phyloP scores from a whole-genome alignment of 2,329 filamentous ascomycete genomes.

The Clarireedia homoeocarpa region DNA sequence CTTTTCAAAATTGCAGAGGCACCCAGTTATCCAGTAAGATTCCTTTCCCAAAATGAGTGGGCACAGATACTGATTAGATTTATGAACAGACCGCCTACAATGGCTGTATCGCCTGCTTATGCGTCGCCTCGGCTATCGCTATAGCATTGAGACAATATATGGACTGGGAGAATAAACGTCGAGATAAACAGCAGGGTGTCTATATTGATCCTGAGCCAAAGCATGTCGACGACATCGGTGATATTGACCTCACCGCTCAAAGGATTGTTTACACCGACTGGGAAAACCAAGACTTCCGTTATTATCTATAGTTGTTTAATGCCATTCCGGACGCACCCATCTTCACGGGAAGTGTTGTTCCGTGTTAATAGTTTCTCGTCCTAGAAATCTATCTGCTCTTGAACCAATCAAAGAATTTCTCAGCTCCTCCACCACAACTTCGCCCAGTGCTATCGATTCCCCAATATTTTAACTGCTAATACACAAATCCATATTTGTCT shows the following conservation, averaged over 20 bases:
- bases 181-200: slow-evolving; percentile 13
- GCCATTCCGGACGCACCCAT: too few relatives aligned
- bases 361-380: too few relatives aligned
- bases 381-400: too few relatives aligned
- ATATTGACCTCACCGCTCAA: neutral
- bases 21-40: slow-evolving; percentile 37
- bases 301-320: neutral
- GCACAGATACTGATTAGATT: slow-evolving; percentile 43
- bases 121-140: neutral
- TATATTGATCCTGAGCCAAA: slow-evolving; percentile 14
- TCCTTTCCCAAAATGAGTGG: slow-evolving; percentile 34
- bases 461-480: too few relatives aligned
- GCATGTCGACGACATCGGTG: neutral
- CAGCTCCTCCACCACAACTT: too few relatives aligned
- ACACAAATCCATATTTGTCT: too few relatives aligned
- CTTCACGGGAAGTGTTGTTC: too few relatives aligned
- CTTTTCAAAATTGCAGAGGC: slow-evolving; percentile 3
- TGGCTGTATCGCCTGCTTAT: slow-evolving; percentile 6
- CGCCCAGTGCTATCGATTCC: too few relatives aligned
- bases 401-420: too few relatives aligned
- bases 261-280: neutral
- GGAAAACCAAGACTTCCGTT: neutral
- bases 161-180: slow-evolving; percentile 15
- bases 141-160: slow-evolving; percentile 14
- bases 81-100: slow-evolving; percentile 29